phyloP scores from a whole-genome alignment of 2,329 filamentous ascomycete genomes.

The Spiromastix sp. region DNA sequence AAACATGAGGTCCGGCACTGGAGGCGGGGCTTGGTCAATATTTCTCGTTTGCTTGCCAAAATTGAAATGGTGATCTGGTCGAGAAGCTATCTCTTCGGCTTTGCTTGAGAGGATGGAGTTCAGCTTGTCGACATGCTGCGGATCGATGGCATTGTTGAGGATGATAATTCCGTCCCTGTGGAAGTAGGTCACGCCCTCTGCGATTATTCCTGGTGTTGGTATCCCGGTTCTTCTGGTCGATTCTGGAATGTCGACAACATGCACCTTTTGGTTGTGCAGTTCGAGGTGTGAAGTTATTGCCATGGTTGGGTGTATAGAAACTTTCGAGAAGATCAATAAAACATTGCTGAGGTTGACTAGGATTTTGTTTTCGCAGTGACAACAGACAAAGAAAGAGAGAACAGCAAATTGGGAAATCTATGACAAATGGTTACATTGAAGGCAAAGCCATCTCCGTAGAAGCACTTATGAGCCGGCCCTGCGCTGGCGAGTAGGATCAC shows the following conservation, averaged over 20 bases:
- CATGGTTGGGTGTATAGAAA: no score
- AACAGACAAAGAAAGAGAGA: no score
- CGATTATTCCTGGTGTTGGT: conserved; percentile 13
- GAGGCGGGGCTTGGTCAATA: conserved; percentile 32
- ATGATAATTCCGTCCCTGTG: conserved; percentile 30
- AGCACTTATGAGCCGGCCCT: no score
- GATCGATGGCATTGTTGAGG: conserved; percentile 26
- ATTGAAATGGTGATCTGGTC: conserved; percentile 17
- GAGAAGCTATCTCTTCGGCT: conserved; percentile 20
- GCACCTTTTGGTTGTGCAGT: conserved; percentile 14
- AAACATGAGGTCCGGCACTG: conserved; percentile 24
- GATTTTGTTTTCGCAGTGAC: no score
- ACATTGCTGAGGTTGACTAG: no score
- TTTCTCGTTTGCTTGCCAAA: conserved; percentile 25
- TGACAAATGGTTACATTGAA: no score
- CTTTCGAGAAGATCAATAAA: no score
- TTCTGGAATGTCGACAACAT: conserved; percentile 13
- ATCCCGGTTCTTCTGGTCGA: conserved; percentile 8
- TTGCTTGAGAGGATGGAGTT: conserved; percentile 23
- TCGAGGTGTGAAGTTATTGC: no score
- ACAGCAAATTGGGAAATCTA: no score
- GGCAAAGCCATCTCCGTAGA: no score
- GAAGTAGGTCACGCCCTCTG: conserved; percentile 15
- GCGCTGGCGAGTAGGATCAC: no score
- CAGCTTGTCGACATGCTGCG: conserved; percentile 22